Evolutionary conservation across 768 basidiomycete species (phyloP).

Genomic region (Erythrobasidium yunnanense): DNA sequence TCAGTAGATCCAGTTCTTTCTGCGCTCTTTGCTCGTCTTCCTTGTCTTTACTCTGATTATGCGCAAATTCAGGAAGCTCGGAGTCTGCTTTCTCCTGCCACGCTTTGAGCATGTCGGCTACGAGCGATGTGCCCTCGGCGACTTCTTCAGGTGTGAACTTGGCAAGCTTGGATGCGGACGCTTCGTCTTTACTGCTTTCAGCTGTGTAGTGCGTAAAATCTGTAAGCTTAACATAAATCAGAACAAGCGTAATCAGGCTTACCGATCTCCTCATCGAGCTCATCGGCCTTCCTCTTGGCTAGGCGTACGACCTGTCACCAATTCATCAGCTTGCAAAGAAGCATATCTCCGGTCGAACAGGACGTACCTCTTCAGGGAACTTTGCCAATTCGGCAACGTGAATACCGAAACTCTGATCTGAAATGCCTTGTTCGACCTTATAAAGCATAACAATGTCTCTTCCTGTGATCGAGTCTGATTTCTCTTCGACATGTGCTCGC

Average conservation of each 20-base stretch:
- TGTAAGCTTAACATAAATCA: background rate
- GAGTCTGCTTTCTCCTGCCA: constrained; percentile 53
- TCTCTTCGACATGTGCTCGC: constrained; percentile 70
- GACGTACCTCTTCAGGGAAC: constrained; percentile 85
- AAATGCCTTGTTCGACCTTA: constrained; percentile 66
- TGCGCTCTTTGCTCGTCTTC: constrained; percentile 41
- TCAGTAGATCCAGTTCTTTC: constrained; percentile 50
- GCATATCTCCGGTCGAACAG: no score
- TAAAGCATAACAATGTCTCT: constrained; percentile 73
- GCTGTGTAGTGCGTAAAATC: background rate
- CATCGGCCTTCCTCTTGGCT: constrained; percentile 83
- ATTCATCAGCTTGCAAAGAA: constrained; percentile 13
- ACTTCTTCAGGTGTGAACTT: constrained; percentile 47
- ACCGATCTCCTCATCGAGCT: constrained; percentile 55
- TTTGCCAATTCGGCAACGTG: constrained; percentile 96
- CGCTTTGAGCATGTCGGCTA: constrained; percentile 62
- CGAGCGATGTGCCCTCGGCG: constrained; percentile 67
- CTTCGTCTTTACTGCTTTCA: constrained; percentile 37
- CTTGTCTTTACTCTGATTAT: constrained; percentile 43
- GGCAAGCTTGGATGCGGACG: background rate
- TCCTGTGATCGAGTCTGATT: constrained; percentile 42
- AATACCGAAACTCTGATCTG: constrained; percentile 96
- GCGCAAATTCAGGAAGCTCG: constrained; percentile 44
- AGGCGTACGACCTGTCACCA: constrained; percentile 47
- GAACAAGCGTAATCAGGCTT: background rate